phyloP scores from a whole-genome alignment of 1,139 yeast genomes.

The Suhomyces bolitotheri region DNA sequence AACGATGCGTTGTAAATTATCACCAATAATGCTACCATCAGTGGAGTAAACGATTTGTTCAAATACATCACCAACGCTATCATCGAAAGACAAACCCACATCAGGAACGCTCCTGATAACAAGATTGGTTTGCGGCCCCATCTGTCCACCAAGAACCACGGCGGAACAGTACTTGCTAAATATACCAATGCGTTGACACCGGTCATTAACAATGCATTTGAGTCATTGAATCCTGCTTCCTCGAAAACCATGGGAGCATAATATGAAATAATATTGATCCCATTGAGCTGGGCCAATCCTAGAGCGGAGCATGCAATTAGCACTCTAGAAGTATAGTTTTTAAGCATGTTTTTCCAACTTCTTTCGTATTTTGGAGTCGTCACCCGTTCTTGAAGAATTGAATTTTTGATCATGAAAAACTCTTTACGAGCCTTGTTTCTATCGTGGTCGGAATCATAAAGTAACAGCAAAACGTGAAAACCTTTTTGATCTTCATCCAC shows the following conservation, averaged over 20 bases:
- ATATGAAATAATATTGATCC: constrained; percentile 55
- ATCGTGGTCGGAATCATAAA: constrained; percentile 58
- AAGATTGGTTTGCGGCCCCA: constrained; percentile 58
- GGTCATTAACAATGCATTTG: constrained; percentile 53
- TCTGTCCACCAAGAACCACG: constrained; percentile 55
- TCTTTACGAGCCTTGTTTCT: constrained; percentile 60
- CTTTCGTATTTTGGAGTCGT: constrained; percentile 43
- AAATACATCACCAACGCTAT: constrained; percentile 44
- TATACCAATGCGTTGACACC: constrained; percentile 54
- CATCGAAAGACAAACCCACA: constrained; percentile 45
- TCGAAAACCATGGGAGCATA: constrained; percentile 58
- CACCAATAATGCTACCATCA: constrained; percentile 49
- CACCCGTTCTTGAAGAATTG: constrained; percentile 56
- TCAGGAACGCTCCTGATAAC: constrained; percentile 48
- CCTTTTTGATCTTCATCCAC: constrained; percentile 53
- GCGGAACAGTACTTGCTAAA: constrained; percentile 48
- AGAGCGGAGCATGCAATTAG: constrained; percentile 52
- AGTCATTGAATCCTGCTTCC: constrained; percentile 52
- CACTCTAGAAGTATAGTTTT: constrained; percentile 39
- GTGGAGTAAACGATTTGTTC: constrained; percentile 41
- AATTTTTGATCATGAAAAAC: constrained; percentile 75
- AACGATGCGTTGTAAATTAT: constrained; percentile 53
- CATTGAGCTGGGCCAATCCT: constrained; percentile 57
- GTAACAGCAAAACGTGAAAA: constrained; percentile 74
- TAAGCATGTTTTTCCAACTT: constrained; percentile 47